Evolutionary conservation across 768 basidiomycete genomes (phyloP).

Genomic region (Phanerodontia chrysosporium): DNA sequence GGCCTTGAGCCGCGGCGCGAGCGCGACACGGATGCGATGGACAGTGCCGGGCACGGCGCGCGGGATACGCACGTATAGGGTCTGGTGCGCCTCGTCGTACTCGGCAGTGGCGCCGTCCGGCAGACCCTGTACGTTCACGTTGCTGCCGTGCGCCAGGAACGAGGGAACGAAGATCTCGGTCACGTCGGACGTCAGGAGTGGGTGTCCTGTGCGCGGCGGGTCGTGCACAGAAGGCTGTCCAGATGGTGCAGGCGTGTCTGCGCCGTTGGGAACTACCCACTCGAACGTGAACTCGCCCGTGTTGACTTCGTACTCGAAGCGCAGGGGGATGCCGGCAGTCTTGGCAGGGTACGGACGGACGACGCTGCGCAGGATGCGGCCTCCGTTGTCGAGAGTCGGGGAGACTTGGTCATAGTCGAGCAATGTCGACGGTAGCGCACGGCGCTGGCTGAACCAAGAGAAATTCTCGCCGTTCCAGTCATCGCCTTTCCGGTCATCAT

Average conservation of each 20-base stretch:
- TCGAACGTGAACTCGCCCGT: conserved; percentile 61
- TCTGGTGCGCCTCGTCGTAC: conserved; percentile 68
- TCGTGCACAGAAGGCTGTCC: conserved; percentile 18
- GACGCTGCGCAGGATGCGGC: conserved; percentile 67
- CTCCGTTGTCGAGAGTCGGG: conserved; percentile 79
- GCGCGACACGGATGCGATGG: conserved; percentile 49
- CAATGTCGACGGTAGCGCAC: conserved; percentile 51
- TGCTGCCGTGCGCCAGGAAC: conserved; percentile 50
- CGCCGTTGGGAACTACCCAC: conserved; percentile 46
- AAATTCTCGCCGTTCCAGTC: conserved; percentile 98
- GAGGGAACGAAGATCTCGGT: conserved; percentile 85
- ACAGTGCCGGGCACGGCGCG: conserved; percentile 39
- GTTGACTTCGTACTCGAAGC: conserved; percentile 74
- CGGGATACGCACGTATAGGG: conserved; percentile 58
- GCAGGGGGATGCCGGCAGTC: conserved; percentile 77
- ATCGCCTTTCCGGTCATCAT: conserved; percentile 76
- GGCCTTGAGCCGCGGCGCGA: conserved; percentile 49
- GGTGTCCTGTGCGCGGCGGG: conserved; percentile 39
- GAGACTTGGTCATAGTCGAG: conserved; percentile 58
- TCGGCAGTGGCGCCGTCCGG: conserved; percentile 43
- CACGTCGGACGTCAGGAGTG: conserved; percentile 45
- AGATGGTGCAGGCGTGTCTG: neutral
- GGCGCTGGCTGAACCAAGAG: conserved; percentile 78
- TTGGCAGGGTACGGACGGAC: conserved; percentile 92
- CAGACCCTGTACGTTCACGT: conserved; percentile 56